phyloP scores from a whole-genome alignment of 495 filamentous ascomycete species.

The Penicillium canescens region DNA sequence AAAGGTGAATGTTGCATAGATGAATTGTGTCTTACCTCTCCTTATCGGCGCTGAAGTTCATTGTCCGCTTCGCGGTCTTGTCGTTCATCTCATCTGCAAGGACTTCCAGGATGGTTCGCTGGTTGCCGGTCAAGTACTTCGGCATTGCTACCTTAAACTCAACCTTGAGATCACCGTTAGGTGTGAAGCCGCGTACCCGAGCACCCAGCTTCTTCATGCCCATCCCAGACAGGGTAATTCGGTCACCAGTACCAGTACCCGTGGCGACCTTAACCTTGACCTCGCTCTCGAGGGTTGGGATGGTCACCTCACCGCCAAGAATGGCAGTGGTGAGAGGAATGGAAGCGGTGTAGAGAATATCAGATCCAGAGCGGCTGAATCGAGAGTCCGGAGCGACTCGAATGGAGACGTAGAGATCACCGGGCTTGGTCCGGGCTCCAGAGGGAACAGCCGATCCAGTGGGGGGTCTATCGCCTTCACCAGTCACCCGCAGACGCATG shows the following conservation, averaged over 20 bases:
- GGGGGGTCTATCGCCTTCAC: constrained; percentile 83
- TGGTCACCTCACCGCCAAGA: constrained; percentile 81
- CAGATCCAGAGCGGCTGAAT: constrained; percentile 80
- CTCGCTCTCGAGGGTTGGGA: constrained; percentile 88
- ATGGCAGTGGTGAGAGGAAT: constrained; percentile 92
- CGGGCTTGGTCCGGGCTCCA: constrained; percentile 60
- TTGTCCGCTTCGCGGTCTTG: constrained; percentile 85
- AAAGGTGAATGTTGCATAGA: neutral
- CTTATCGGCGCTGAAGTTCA: constrained; percentile 60
- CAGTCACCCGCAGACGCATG: constrained; percentile 78
- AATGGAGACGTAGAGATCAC: constrained; percentile 87
- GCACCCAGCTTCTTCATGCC: constrained; percentile 82
- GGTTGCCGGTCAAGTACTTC: constrained; percentile 85
- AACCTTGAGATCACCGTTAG: constrained; percentile 79
- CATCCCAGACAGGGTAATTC: constrained; percentile 79
- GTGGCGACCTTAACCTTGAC: constrained; percentile 85
- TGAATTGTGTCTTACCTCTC: constrained; percentile 38
- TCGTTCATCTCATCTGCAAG: constrained; percentile 93
- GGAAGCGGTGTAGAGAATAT: constrained; percentile 87
- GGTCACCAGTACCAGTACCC: constrained; percentile 90
- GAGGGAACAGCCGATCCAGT: constrained; percentile 62
- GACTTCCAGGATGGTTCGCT: constrained; percentile 89
- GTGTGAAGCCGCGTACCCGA: constrained; percentile 48
- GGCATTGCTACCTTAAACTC: constrained; percentile 96
- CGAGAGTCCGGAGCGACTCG: constrained; percentile 80